Conservation (phyloP, 768 basidiomycete species). For the Flagelloscypha sp. region DNA sequence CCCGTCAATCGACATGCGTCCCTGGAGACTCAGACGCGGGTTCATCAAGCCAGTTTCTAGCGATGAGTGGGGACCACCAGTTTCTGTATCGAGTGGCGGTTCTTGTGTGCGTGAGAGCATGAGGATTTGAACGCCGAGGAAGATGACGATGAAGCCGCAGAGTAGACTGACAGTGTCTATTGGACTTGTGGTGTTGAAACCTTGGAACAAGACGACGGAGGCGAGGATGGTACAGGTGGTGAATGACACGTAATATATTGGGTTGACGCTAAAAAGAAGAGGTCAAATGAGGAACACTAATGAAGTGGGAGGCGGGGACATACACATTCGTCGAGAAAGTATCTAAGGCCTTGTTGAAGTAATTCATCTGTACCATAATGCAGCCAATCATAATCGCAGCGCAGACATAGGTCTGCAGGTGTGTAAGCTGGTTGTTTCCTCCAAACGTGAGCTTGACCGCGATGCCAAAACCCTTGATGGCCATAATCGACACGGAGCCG, state of each 20-base stretch:
- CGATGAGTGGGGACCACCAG: slow-evolving; percentile 36
- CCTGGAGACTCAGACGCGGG: slow-evolving; percentile 73
- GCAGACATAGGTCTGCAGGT: slow-evolving; percentile 95
- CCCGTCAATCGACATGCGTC: slow-evolving; percentile 72
- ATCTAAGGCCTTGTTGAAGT: slow-evolving; percentile 97
- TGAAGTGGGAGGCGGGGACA: slow-evolving; percentile 21
- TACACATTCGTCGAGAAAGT: slow-evolving; percentile 97
- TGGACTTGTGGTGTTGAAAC: slow-evolving; percentile 83
- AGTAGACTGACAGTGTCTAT: slow-evolving; percentile 82
- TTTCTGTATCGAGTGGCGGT: slow-evolving; percentile 29
- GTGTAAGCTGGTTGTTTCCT: slow-evolving; percentile 92
- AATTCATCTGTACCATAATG: slow-evolving; percentile 91
- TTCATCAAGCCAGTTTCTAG: slow-evolving; percentile 66
- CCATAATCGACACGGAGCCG: slow-evolving; percentile 97
- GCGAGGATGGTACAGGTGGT: slow-evolving; percentile 89
- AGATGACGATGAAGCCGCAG: slow-evolving; percentile 85
- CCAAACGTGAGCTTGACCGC: slow-evolving; percentile 90
- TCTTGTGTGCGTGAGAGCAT: slow-evolving; percentile 66
- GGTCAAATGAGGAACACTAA: not conserved
- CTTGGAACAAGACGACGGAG: slow-evolving; percentile 94
- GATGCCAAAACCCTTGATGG: slow-evolving; percentile 96
- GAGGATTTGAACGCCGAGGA: slow-evolving; percentile 93
- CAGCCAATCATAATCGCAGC: slow-evolving; percentile 73
- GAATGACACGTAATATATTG: slow-evolving; percentile 97
- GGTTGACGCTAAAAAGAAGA: slow-evolving; percentile 66